These are phyloP conservation scores for Leccinum boreale DNA, from an alignment of 768 basidiomycete genomes.

Conservation along the genomic window DNA sequence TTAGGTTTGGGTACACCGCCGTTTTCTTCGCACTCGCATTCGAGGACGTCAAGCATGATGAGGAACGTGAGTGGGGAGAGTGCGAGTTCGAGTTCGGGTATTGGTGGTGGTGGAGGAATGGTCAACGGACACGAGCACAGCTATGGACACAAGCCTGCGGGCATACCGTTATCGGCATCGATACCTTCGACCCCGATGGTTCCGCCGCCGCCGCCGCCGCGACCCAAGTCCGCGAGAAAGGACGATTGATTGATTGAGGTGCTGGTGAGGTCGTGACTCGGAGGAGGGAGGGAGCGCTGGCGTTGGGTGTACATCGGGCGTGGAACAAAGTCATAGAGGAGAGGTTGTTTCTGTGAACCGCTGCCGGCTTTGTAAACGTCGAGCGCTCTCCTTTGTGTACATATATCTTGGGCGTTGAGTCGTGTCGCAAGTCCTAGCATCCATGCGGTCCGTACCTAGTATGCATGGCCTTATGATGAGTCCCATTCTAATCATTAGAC, in stretches of 20 bases:
- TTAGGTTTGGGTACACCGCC: constrained; percentile 22
- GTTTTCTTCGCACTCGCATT: constrained; percentile 9
- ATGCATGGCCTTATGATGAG: no score
- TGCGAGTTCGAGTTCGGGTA: background rate
- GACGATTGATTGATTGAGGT: constrained; percentile 20
- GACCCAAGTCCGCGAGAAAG: constrained; percentile 20
- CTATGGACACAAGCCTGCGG: constrained; percentile 1
- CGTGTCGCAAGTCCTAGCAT: no score
- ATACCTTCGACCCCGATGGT: constrained; percentile 15
- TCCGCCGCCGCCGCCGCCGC: constrained; percentile 19
- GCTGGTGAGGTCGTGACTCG: background rate
- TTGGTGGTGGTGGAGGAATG: background rate
- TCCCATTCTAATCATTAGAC: no score
- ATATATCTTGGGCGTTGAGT: background rate
- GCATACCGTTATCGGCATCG: constrained; percentile 18
- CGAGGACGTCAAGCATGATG: background rate
- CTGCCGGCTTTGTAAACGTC: background rate
- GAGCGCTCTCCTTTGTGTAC: background rate
- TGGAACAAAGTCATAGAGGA: background rate
- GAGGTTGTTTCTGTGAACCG: background rate
- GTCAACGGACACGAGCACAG: background rate
- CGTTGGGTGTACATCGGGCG: background rate
- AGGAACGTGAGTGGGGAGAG: constrained; percentile 15
- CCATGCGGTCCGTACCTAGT: no score
- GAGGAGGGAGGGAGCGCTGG: background rate